Conservation (phyloP, 805 yeast genomes). For the Candida suzukii region DNA sequence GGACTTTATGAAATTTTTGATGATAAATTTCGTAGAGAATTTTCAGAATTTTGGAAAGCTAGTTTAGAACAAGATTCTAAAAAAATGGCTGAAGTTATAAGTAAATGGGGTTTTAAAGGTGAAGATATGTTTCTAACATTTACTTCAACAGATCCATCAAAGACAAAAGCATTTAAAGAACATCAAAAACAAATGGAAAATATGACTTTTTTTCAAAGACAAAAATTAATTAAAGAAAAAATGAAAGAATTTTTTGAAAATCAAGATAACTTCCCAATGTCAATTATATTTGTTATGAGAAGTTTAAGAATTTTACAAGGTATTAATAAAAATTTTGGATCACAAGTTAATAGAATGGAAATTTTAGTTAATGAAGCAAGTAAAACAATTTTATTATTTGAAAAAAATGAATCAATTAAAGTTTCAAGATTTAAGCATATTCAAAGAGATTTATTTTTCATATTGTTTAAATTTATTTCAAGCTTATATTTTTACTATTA, state of each 20-base stretch:
- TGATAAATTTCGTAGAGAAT: slow-evolving; percentile 44
- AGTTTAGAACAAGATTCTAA: slow-evolving; percentile 45
- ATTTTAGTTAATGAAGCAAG: slow-evolving; percentile 53
- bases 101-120: slow-evolving; percentile 63
- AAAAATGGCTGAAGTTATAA: slow-evolving; percentile 41
- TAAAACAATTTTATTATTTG: slow-evolving; percentile 11
- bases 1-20: slow-evolving; percentile 59
- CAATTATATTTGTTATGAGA: slow-evolving; percentile 57
- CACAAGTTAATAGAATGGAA: slow-evolving; percentile 70
- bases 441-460: slow-evolving; percentile 10
- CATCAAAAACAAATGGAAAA: slow-evolving; percentile 21
- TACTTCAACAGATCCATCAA: slow-evolving; percentile 40
- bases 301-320: slow-evolving; percentile 73
- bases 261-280: slow-evolving; percentile 59
- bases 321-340: slow-evolving; percentile 54
- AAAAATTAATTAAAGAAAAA: slow-evolving; percentile 35
- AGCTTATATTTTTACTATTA: slow-evolving; percentile 16
- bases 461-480: slow-evolving; percentile 21
- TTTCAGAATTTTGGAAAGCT: slow-evolving; percentile 57
- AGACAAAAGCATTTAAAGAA: slow-evolving; percentile 14
- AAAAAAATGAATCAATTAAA: slow-evolving; percentile 4
- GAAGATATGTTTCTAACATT: slow-evolving; percentile 56
- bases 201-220: slow-evolving; percentile 32
- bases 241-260: slow-evolving; percentile 53
- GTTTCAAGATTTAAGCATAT: slow-evolving; percentile 3